Percentiles rank a stretch among this genome's conserved stretches.
phyloP scores from a whole-genome alignment of 169 alveolate genomes.

The Plasmodium inui region DNA sequence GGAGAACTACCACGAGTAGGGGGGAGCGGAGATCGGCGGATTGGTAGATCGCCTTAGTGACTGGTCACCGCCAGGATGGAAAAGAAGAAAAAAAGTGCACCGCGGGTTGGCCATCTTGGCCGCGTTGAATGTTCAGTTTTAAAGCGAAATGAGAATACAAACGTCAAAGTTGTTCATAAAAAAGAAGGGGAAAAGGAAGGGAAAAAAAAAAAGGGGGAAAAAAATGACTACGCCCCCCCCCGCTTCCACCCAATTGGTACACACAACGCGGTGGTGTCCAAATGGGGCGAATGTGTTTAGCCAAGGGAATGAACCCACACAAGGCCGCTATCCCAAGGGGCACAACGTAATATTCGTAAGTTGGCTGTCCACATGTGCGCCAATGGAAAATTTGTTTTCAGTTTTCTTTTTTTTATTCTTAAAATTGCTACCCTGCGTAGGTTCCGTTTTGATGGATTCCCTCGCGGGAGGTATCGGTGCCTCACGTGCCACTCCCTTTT shows the following conservation, averaged over 20 bases:
- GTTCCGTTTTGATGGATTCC: background rate
- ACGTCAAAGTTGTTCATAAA: background rate
- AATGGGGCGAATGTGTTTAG: background rate
- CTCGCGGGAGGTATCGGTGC: background rate
- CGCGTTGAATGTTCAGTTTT: background rate
- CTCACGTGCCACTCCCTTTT: constrained; percentile 10
- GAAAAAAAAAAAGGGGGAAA: background rate
- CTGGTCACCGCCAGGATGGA: background rate
- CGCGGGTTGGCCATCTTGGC: background rate
- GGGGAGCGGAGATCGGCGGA: background rate
- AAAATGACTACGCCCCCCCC: background rate
- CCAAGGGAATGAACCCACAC: background rate
- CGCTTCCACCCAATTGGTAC: background rate
- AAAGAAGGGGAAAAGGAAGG: background rate
- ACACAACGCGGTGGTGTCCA: background rate
- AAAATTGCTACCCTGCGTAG: background rate
- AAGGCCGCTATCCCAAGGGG: background rate
- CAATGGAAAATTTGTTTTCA: background rate
- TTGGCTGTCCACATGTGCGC: background rate
- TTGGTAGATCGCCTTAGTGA: background rate
- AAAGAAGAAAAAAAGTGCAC: background rate
- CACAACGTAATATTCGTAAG: background rate
- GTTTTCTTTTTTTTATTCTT: background rate
- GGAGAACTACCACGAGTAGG: constrained; percentile 37
- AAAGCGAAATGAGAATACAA: constrained; percentile 1